These are phyloP conservation scores for Sungouiella thailandica DNA, from an alignment of 805 yeast species.

Conservation along the genomic window DNA sequence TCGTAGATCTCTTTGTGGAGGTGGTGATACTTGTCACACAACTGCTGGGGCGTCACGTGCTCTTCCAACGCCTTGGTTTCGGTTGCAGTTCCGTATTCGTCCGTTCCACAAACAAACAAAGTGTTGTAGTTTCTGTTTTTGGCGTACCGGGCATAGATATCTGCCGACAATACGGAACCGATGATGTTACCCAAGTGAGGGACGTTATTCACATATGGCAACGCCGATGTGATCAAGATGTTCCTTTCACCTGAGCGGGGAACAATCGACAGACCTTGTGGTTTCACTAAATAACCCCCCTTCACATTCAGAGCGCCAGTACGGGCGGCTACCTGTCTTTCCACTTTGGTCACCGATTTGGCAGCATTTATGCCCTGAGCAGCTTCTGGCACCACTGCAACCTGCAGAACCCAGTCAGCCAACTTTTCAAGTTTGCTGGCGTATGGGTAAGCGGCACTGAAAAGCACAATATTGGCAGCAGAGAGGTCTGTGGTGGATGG, in stretches of 20 bases:
- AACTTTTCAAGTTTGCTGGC: slow-evolving; percentile 11
- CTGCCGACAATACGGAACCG: slow-evolving; percentile 93
- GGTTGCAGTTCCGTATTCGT: slow-evolving; percentile 99
- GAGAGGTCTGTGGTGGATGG: slow-evolving; percentile 25
- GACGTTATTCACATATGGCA: slow-evolving; percentile 96
- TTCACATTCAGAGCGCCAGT: slow-evolving; percentile 35
- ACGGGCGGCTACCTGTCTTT: slow-evolving; percentile 33
- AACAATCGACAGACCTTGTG: slow-evolving; percentile 23
- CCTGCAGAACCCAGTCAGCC: slow-evolving; percentile 39
- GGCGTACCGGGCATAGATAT: slow-evolving; percentile 84
- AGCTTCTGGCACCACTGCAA: slow-evolving; percentile 35
- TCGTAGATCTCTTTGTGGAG: slow-evolving; percentile 88
- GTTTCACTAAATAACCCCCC: slow-evolving; percentile 28
- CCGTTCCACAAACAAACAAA: slow-evolving; percentile 91
- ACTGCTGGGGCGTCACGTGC: slow-evolving; percentile 76
- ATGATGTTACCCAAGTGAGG: slow-evolving; percentile 97
- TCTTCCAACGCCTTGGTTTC: slow-evolving; percentile 98
- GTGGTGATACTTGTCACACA: slow-evolving; percentile 86
- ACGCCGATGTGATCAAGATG: slow-evolving; percentile 87
- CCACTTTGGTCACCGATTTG: slow-evolving; percentile 39
- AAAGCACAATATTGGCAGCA: slow-evolving; percentile 54
- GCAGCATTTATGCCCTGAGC: slow-evolving; percentile 44
- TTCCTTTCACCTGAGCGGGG: slow-evolving; percentile 76
- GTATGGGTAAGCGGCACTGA: slow-evolving; percentile 52
- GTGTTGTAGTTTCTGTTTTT: slow-evolving; percentile 87